phyloP scores from a whole-genome alignment of 495 filamentous ascomycete species.

The Clohesyomyces aquaticus region DNA sequence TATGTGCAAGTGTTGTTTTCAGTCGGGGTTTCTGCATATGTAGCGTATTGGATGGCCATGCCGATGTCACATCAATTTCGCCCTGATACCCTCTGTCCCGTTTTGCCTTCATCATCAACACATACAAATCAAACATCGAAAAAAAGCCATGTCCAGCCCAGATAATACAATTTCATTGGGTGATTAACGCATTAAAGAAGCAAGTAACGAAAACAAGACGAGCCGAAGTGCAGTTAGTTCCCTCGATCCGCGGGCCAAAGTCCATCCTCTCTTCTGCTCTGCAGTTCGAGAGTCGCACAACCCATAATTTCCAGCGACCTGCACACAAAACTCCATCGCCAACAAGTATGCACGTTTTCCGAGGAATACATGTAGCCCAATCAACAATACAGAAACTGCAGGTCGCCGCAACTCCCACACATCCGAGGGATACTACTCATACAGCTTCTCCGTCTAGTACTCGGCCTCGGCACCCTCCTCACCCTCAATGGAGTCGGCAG shows the following conservation, averaged over 20 bases:
- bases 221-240: too few relatives aligned
- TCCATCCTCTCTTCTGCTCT: conserved; percentile 1
- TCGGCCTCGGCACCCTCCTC: conserved; percentile 90
- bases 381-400: conserved; percentile 32
- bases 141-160: not conserved
- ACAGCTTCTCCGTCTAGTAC: conserved; percentile 66
- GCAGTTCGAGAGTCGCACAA: not conserved
- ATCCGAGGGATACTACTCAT: conserved; percentile 4
- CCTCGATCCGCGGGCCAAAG: too few relatives aligned
- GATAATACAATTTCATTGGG: conserved; percentile 12
- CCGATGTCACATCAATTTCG: too few relatives aligned
- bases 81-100: too few relatives aligned
- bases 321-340: conserved; percentile 3
- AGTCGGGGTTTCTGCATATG: too few relatives aligned
- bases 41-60: too few relatives aligned
- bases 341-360: not conserved
- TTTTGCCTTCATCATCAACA: too few relatives aligned
- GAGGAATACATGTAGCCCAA: conserved; percentile 5
- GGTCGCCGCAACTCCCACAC: conserved; percentile 6
- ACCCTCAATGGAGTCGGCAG: conserved; percentile 88
- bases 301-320: not conserved
- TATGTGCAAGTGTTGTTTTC: too few relatives aligned
- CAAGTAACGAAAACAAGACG: not conserved
- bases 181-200: conserved; percentile 5
- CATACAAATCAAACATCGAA: not conserved